These are phyloP conservation scores for Aegilops longissima DNA, from an alignment of 176 grass and related monocot genomes.

Conservation along the genomic window DNA sequence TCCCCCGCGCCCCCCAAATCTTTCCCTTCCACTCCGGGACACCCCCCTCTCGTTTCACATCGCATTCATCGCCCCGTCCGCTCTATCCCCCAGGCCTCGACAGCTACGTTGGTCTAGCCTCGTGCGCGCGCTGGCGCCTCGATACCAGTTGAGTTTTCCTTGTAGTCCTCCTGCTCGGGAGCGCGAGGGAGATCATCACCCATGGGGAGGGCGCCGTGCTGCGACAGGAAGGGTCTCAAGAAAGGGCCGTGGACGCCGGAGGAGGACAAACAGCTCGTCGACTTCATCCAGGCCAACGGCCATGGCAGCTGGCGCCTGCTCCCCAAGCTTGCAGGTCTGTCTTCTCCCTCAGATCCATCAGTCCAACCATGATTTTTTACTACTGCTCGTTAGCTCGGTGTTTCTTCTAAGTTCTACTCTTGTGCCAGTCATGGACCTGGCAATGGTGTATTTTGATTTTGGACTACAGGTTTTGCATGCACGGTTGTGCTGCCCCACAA, in stretches of 20 bases:
- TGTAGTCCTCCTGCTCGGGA: neutral
- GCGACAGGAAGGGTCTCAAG: constrained; percentile 84
- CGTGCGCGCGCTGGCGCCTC: constrained; percentile 1
- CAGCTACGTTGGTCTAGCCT: neutral
- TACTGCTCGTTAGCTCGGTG: neutral
- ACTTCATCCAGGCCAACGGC: constrained; percentile 92
- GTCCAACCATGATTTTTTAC: neutral
- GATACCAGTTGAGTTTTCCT: neutral
- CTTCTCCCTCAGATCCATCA: neutral
- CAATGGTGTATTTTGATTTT: neutral
- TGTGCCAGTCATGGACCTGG: neutral
- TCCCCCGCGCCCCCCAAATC: constrained; percentile 7
- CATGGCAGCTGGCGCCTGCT: constrained; percentile 98
- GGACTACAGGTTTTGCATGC: neutral
- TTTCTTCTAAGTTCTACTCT: neutral
- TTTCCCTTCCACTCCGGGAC: constrained; percentile 17
- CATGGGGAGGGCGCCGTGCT: constrained; percentile 97
- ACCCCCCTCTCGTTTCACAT: constrained; percentile 3
- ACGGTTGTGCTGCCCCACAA: neutral
- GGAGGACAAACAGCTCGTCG: constrained; percentile 97
- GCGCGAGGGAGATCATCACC: neutral
- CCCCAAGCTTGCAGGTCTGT: constrained; percentile 84
- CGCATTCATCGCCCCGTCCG: constrained; percentile 20
- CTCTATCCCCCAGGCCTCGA: neutral
- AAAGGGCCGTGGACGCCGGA: constrained; percentile 98